Evolutionary conservation across 1,284 basidiomycete species (phyloP), one percentile per base, ranked within the genome.

Genomic region (Fomitopsis palustris): DNA sequence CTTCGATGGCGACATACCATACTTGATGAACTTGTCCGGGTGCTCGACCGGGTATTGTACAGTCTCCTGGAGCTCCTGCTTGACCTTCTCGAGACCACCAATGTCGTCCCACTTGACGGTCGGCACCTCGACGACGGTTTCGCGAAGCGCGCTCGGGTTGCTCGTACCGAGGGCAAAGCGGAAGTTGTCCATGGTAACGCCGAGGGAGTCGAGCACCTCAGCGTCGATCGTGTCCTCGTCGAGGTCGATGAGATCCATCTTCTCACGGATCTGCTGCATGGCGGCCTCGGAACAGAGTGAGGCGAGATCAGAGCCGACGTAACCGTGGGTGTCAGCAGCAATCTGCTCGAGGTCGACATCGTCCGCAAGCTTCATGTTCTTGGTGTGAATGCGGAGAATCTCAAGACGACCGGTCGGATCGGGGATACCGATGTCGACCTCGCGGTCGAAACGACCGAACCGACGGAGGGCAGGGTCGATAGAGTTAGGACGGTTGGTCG

Each of bases 21-120:
- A 99, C 82, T 99, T 99, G 89, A 98, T 85, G 93, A 99, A 99
- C 81, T 98, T 98, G 75, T 99, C 97, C 63, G 97, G 97, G 74
- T 99, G 97, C 78, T 99, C 97, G 75, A 99, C 96, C 57, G 97
- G 97, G 81, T 98, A 99, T 72, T 98, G 96, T 0, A 99, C 96
- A 10, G 97, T 99, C 80, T 99, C 97, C 75, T 99, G 97, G 52
- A 99, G 82, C 79, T 99, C 96, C 77, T 88, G 88, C 82, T 99
- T 99, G 90, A 99, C 96, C 78, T 98, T 98, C 64, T 97, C 96
- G 77, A 99, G 87, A 78, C 97, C 96, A 86, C 96, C 96, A 72
- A 99, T 90, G 70, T 99, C 96, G 84, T 95, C 90, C 96, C 96
- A 99, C 56, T 92, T 98, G 72, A 96, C 88, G 52, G 89, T 93